phyloP scores from a whole-genome alignment of 2,329 filamentous ascomycete genomes.

The Ophiostoma triangulosporum region DNA sequence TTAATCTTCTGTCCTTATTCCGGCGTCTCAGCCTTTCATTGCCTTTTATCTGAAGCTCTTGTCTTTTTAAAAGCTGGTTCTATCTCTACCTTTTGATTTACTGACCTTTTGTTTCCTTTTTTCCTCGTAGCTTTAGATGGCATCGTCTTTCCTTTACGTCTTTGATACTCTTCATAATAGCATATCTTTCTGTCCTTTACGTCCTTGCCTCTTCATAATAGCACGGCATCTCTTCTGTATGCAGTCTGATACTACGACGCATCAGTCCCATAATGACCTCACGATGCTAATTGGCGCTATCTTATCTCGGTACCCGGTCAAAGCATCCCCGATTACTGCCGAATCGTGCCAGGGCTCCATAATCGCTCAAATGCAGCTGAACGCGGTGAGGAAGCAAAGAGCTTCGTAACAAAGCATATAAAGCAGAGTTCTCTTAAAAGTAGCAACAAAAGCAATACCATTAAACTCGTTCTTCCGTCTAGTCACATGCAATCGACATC shows the following conservation, averaged over 20 bases:
- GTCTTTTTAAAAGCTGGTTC: neutral
- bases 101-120: neutral
- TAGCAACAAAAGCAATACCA: no score
- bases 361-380: neutral
- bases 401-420: no score
- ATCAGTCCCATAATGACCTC: neutral
- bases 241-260: neutral
- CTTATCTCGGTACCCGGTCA: neutral
- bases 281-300: neutral
- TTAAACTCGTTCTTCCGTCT: no score
- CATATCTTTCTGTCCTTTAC: neutral
- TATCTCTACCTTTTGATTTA: neutral
- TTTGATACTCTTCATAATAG: neutral
- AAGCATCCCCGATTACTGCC: neutral
- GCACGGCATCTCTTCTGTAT: neutral
- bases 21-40: no score
- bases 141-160: no score
- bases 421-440: no score
- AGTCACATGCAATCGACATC: conserved; percentile 7
- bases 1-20: no score
- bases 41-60: no score
- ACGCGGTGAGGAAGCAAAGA: neutral
- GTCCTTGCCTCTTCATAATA: neutral
- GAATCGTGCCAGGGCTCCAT: neutral
- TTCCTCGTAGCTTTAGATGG: neutral